A percentile compares a stretch with the other conserved stretches of the same genome.
Evolutionary conservation across 306 rosid species (phyloP).

Genomic region (Citrullus mucosospermus): DNA sequence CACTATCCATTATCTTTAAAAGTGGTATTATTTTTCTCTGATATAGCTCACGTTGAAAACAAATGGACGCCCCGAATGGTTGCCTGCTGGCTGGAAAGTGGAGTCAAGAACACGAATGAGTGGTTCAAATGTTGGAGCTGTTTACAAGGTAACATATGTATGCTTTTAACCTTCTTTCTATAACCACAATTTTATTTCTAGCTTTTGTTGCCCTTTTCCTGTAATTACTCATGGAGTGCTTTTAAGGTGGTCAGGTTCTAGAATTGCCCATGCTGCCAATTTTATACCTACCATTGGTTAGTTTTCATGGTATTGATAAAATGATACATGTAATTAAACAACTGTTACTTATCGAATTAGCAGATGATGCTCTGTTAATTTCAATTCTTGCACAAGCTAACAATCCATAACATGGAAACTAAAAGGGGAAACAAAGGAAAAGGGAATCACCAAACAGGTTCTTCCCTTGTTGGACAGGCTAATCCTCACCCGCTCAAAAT

Average conservation of each 20-base stretch:
- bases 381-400: not conserved
- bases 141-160: conserved; percentile 48
- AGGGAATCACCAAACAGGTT: not conserved
- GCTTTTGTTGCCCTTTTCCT: not conserved
- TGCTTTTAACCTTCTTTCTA: not conserved
- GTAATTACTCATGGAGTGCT: not conserved
- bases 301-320: not conserved
- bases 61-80: conserved; percentile 63
- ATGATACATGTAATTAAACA: not conserved
- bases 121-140: conserved; percentile 45
- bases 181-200: not conserved
- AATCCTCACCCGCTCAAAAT: not conserved
- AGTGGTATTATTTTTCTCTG: conserved; percentile 7
- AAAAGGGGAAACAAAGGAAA: not conserved
- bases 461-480: not conserved
- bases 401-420: not conserved
- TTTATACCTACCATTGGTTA: not conserved
- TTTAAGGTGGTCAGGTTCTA: not conserved
- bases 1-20: conserved; percentile 1
- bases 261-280: not conserved
- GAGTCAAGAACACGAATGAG: conserved; percentile 55
- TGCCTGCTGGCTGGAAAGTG: conserved; percentile 74
- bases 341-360: not conserved
- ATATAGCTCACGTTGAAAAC: conserved; percentile 30
- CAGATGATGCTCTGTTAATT: not conserved